Evolutionary conservation across 768 basidiomycete genomes (phyloP).

Genomic region (Termitomyces eurrhizus): DNA sequence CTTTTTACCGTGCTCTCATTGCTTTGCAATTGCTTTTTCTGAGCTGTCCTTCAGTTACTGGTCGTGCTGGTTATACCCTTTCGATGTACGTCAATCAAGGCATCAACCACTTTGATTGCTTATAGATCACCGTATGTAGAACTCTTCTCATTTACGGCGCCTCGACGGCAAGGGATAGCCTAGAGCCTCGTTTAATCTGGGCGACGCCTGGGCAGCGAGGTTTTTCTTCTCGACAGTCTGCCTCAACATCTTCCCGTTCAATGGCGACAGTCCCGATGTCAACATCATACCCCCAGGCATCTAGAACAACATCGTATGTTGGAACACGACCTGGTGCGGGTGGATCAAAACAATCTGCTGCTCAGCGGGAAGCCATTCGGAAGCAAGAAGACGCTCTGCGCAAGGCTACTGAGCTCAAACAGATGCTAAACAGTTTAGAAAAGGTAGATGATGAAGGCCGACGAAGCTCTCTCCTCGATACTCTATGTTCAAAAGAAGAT

Average conservation of each 20-base stretch:
- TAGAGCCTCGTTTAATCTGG: constrained; percentile 71
- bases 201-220: constrained; percentile 69
- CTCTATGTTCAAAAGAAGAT: constrained; percentile 64
- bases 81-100: constrained; percentile 46
- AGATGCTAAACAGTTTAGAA: constrained; percentile 63
- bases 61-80: constrained; percentile 45
- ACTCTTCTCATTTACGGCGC: constrained; percentile 70
- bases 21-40: constrained; percentile 4
- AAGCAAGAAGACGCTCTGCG: constrained; percentile 49
- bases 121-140: constrained; percentile 29
- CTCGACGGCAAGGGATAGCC: constrained; percentile 48
- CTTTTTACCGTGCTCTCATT: neutral
- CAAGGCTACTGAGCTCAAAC: constrained; percentile 64
- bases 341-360: constrained; percentile 22
- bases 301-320: constrained; percentile 16
- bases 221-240: constrained; percentile 30
- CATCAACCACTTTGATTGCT: neutral
- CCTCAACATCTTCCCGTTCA: constrained; percentile 16
- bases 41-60: constrained; percentile 29
- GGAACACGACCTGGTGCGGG: constrained; percentile 15
- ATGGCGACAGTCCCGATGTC: neutral
- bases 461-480: constrained; percentile 67
- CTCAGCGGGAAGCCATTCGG: constrained; percentile 42
- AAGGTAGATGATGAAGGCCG: constrained; percentile 77
- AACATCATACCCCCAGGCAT: constrained; percentile 2